Conservation (phyloP, 495 filamentous ascomycete species). For the Penicillium paxilli region DNA sequence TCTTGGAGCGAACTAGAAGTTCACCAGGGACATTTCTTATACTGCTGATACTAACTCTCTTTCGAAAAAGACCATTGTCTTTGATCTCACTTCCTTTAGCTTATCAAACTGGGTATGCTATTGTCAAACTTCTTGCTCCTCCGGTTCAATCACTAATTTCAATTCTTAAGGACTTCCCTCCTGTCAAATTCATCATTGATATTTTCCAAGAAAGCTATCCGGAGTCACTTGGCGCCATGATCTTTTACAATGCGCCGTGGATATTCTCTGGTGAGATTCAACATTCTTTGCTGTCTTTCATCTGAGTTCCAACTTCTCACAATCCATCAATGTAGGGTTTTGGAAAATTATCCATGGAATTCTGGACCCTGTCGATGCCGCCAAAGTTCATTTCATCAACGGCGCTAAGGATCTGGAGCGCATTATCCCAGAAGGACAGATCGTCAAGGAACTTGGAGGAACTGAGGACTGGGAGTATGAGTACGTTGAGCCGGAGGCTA, state of each 20-base stretch:
- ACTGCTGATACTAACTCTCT: neutral
- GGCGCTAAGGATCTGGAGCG: constrained; percentile 69
- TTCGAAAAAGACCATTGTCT: constrained; percentile 66
- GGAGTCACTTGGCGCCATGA: constrained; percentile 79
- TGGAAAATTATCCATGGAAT: constrained; percentile 88
- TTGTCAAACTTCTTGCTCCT: neutral
- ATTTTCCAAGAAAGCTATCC: constrained; percentile 97
- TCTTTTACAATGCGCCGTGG: constrained; percentile 94
- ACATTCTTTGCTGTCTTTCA: neutral
- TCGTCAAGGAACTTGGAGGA: constrained; percentile 79
- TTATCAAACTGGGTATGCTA: constrained; percentile 81
- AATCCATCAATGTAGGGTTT: constrained; percentile 47
- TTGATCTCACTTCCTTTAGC: constrained; percentile 89
- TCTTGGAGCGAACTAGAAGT: constrained; percentile 14
- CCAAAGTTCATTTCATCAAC: constrained; percentile 92
- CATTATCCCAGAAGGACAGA: constrained; percentile 65
- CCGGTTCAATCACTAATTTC: neutral
- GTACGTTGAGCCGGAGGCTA: constrained; percentile 70
- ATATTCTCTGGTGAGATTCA: constrained; percentile 70
- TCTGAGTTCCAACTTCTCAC: neutral
- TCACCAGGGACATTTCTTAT: neutral
- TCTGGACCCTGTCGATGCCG: constrained; percentile 93
- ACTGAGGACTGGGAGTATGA: constrained; percentile 77
- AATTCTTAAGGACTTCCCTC: constrained; percentile 71
- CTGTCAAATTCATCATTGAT: constrained; percentile 95